Evolutionary conservation across 805 yeast species (phyloP).

Genomic region (Cyberlindnera xylosilytica): DNA sequence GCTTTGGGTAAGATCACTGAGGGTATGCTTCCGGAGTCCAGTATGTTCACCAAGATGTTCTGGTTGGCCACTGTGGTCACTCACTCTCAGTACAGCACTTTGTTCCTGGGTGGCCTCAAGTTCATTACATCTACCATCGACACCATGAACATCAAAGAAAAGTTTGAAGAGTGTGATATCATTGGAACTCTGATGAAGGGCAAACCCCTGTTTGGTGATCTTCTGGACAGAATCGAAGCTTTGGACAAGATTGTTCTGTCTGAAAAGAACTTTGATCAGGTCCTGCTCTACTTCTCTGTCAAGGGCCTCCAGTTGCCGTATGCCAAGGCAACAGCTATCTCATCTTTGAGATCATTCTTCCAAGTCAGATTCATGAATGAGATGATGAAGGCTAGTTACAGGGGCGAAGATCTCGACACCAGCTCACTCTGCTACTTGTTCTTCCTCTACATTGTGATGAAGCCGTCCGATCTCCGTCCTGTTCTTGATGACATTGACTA

Average conservation of each 20-base stretch:
- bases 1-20: conserved; percentile 38
- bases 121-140: conserved; percentile 35
- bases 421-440: conserved; percentile 28
- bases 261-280: conserved; percentile 47
- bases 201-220: conserved; percentile 35
- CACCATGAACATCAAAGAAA: conserved; percentile 31
- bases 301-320: conserved; percentile 62
- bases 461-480: conserved; percentile 35
- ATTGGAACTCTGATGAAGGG: conserved; percentile 30
- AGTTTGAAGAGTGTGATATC: conserved; percentile 24
- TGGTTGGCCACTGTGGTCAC: conserved; percentile 36
- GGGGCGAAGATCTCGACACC: conserved; percentile 5
- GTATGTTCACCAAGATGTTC: conserved; percentile 30
- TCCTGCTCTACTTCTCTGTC: conserved; percentile 44
- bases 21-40: conserved; percentile 34
- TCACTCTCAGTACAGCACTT: conserved; percentile 32
- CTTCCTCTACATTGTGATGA: conserved; percentile 34
- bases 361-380: conserved; percentile 40
- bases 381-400: conserved; percentile 11
- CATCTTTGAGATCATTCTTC: conserved; percentile 42
- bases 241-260: conserved; percentile 37
- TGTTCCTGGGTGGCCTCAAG: conserved; percentile 39
- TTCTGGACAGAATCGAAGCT: conserved; percentile 42
- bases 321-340: conserved; percentile 46
- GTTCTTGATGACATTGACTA: conserved; percentile 34